Base-by-base conservation (phyloP, 2,329 filamentous ascomycete species). In the Colletotrichum spinosum region DNA sequence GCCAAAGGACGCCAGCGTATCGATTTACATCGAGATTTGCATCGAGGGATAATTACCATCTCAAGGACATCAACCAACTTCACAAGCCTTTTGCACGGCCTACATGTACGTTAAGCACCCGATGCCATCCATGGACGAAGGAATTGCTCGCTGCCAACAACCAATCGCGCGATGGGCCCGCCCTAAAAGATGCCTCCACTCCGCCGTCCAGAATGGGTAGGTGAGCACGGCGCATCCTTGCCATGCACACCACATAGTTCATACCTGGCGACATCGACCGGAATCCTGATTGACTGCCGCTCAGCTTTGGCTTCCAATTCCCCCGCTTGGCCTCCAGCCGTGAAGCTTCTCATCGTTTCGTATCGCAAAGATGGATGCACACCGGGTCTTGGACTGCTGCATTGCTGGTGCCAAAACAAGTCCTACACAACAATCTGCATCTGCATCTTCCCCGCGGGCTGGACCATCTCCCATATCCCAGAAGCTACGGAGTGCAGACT, bases 211-310 rank as follows among this genome's bases (percentile, higher is more conserved):
- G 37, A 52, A 65, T 38, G 34, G 60, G 64, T 60, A 67, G 54
- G 60, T 67, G 60, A 59, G 53, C 60, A 66, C 37, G 52, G 58
- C 52, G 25, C 59, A 41, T 53, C 33, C 59, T 11, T 15, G 42
- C 13, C 35, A 11, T 8, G 44, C 46, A 52, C 11, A 39, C 41
- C 25, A 37, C 33, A 49, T 15, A 41, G 4, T 25, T 45, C 37
- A 17, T 7, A 13, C 8, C 17, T 25, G n/a, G 13, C 52, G 44
- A 51, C 37, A 13, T 38, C 35, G 25, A 45, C 38, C 2, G 15
- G 50, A 48, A 17, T 46, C 25, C 25, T 45, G 52, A 55, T 55
- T 12, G 44, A 46, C 55, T 52, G 51, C 52, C 62, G 51, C 46
- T 39, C 15, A 34, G 13, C 25, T n/a, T 49, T 11, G 6, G 2